A percentile compares a stretch with the other conserved stretches of the same genome.
phyloP scores from a whole-genome alignment of 768 basidiomycete genomes.

The Myochromella boudieri region DNA sequence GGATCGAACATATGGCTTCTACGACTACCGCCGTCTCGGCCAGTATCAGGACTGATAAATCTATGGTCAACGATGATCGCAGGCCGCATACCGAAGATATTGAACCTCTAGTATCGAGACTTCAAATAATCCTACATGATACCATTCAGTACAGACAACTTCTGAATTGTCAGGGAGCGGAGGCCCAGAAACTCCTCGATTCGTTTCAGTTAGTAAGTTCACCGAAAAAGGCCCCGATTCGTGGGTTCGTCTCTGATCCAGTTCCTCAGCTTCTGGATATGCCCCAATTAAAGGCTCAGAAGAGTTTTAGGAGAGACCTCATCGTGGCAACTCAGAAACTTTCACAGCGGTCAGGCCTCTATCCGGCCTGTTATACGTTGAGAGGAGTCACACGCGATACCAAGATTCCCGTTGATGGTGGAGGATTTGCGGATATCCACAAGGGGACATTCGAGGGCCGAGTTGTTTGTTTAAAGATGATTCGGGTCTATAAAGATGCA shows the following conservation, averaged over 20 bases:
- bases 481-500: neutral
- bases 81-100: too few species aligned
- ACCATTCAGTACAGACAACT: slow-evolving; percentile 1
- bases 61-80: too few species aligned
- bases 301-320: neutral
- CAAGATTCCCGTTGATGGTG: slow-evolving; percentile 2
- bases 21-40: too few species aligned
- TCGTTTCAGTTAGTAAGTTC: neutral
- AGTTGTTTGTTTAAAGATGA: neutral
- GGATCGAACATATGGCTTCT: too few species aligned
- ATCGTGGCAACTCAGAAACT: slow-evolving; percentile 3
- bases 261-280: neutral
- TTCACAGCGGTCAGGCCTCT: slow-evolving; percentile 1
- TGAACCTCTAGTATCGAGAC: too few species aligned
- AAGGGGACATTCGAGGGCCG: neutral
- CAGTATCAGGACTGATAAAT: too few species aligned
- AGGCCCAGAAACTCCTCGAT: slow-evolving; percentile 3
- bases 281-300: neutral
- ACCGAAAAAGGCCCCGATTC: neutral
- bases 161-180: neutral
- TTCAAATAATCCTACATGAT: too few species aligned
- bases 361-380: slow-evolving; percentile 4
- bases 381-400: neutral
- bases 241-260: neutral
- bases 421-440: slow-evolving; percentile 7